Evolutionary conservation across 164 flowering plant genomes (phyloP).

Genomic region (Liquidambar formosana): DNA sequence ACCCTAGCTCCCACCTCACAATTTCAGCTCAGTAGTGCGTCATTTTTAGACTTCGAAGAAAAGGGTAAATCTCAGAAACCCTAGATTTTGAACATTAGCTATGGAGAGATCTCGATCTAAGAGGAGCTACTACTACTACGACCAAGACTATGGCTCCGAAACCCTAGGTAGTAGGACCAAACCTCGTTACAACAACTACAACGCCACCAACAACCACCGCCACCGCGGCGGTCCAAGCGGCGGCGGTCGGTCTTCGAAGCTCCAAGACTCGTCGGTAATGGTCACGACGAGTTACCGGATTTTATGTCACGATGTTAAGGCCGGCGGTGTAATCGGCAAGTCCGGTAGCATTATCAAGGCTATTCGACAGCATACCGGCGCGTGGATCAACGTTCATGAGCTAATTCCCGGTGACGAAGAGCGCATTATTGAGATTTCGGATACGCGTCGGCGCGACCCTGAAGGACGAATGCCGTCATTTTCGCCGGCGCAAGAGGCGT

Average conservation of each 20-base stretch:
- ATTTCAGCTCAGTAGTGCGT: too few relatives aligned
- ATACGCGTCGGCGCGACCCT: conserved; percentile 67
- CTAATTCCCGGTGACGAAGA: conserved; percentile 84
- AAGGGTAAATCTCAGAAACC: too few relatives aligned
- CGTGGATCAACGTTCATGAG: conserved; percentile 93
- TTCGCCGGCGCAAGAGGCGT: conserved; percentile 92
- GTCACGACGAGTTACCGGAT: conserved; percentile 73
- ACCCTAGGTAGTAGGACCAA: conserved; percentile 43
- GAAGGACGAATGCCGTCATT: conserved; percentile 73
- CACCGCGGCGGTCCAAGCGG: conserved; percentile 44
- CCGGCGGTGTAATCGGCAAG: conserved; percentile 92
- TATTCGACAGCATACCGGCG: conserved; percentile 91
- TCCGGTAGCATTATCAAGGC: conserved; percentile 86
- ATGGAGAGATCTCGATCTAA: conserved; percentile 97
- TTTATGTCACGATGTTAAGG: conserved; percentile 78
- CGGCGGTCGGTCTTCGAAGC: conserved; percentile 25
- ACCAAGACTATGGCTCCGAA: conserved; percentile 72
- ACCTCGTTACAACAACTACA: conserved; percentile 47
- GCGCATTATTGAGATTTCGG: conserved; percentile 93
- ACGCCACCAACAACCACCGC: conserved; percentile 28
- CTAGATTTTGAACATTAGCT: too few relatives aligned
- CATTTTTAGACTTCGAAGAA: too few relatives aligned
- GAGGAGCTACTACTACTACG: conserved; percentile 66
- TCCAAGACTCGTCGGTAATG: conserved; percentile 37
- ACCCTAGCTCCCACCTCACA: too few relatives aligned